Conservation (phyloP, 2,329 filamentous ascomycete genomes). For the Scedosporium minutisporum region DNA sequence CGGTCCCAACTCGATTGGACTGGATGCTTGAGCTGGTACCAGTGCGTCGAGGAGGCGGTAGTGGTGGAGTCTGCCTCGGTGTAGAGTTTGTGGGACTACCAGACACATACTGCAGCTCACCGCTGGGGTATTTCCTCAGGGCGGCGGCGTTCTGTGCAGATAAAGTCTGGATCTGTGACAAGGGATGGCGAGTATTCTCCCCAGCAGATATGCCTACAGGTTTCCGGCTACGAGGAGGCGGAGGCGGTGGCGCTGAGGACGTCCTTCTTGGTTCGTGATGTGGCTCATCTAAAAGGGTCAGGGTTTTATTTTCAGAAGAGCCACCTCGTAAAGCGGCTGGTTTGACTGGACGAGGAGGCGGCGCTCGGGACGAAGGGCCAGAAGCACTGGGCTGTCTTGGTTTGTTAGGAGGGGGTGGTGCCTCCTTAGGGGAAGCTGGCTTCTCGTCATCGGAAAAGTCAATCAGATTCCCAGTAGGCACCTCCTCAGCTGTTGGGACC, state of each 20-base stretch:
- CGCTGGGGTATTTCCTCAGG: not conserved
- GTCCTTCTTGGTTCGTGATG: not conserved
- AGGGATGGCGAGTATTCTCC: conserved; percentile 23
- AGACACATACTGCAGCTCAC: not conserved
- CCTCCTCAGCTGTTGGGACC: conserved; percentile 15
- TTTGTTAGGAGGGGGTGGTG: not conserved
- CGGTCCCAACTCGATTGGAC: not conserved
- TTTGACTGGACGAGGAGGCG: conserved; percentile 49
- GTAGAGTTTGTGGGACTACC: conserved; percentile 3
- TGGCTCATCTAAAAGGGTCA: not conserved
- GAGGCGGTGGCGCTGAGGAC: conserved; percentile 10
- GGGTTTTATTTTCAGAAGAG: conserved; percentile 3
- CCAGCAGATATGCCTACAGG: conserved; percentile 13
- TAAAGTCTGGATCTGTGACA: conserved; percentile 30
- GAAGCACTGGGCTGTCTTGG: not conserved
- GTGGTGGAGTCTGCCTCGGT: conserved; percentile 24
- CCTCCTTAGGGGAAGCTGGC: conserved; percentile 6
- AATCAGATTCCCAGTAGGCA: conserved; percentile 47
- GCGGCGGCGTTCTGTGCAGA: conserved; percentile 22
- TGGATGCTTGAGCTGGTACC: conserved; percentile 20
- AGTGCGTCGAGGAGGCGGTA: conserved; percentile 37
- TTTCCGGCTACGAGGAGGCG: conserved; percentile 26
- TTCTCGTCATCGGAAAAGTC: conserved; percentile 46
- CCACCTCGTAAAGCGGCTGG: conserved; percentile 43
- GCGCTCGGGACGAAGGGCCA: conserved; percentile 15